Evolutionary conservation across 2,329 filamentous ascomycete species (phyloP).

Genomic region (Botrytis pseudocinerea): DNA sequence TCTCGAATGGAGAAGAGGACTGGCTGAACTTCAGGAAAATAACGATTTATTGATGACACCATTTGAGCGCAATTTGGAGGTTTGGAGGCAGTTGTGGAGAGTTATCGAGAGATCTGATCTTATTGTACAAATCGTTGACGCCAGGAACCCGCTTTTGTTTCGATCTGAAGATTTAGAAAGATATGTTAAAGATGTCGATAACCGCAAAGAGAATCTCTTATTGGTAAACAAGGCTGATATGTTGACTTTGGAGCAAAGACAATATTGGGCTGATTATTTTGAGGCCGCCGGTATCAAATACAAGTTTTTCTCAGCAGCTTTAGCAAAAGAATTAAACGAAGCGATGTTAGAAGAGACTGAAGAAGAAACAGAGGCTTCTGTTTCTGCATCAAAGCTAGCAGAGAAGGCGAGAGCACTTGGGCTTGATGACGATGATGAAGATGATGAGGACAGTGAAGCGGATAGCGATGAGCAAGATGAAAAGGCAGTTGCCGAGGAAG

Average conservation of each 20-base stretch:
- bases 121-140: slow-evolving; percentile 97
- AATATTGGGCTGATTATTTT: slow-evolving; percentile 84
- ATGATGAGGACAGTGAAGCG: slow-evolving; percentile 30
- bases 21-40: slow-evolving; percentile 91
- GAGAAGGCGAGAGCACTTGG: slow-evolving; percentile 46
- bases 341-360: slow-evolving; percentile 50
- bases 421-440: slow-evolving; percentile 43
- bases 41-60: slow-evolving; percentile 96
- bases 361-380: slow-evolving; percentile 25
- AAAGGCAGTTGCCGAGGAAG: slow-evolving; percentile 37
- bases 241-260: slow-evolving; percentile 86
- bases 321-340: slow-evolving; percentile 89
- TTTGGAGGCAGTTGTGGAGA: slow-evolving; percentile 97
- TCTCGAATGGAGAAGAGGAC: slow-evolving; percentile 81
- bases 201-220: slow-evolving; percentile 84
- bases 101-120: slow-evolving; percentile 96
- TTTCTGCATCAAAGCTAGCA: slow-evolving; percentile 30
- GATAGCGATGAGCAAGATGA: slow-evolving; percentile 36
- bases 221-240: slow-evolving; percentile 99
- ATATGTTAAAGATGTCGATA: slow-evolving; percentile 91
- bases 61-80: slow-evolving; percentile 94
- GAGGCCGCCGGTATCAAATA: slow-evolving; percentile 79
- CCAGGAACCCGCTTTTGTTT: slow-evolving; percentile 90
- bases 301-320: slow-evolving; percentile 91
- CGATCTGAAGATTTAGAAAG: slow-evolving; percentile 88